Percentiles rank a stretch among this genome's conserved stretches.
These are phyloP conservation scores for Camelina hispida DNA, from an alignment of 345 rosid genomes.

Conservation along the genomic window DNA sequence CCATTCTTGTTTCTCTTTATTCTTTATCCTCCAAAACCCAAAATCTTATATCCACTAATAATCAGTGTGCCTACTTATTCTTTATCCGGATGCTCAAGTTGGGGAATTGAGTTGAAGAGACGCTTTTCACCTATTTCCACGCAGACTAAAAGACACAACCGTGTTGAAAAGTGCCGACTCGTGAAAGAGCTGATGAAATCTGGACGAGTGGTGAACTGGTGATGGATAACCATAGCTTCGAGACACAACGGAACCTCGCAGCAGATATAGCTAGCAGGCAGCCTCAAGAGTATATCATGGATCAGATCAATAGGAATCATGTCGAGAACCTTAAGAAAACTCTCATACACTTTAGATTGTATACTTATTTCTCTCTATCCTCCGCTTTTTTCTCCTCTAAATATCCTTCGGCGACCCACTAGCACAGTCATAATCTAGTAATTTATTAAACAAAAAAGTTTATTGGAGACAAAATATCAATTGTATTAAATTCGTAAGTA, in stretches of 20 bases:
- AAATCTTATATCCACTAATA: no score
- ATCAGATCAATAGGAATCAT: neutral
- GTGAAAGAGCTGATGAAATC: neutral
- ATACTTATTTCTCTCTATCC: no score
- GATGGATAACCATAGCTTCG: neutral
- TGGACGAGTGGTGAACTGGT: neutral
- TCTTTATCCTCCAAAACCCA: slow-evolving; percentile 23
- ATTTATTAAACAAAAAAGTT: no score
- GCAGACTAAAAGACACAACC: neutral
- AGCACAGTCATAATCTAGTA: no score
- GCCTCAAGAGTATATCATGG: neutral
- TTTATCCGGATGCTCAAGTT: neutral
- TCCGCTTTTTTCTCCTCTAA: no score
- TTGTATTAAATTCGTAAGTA: no score
- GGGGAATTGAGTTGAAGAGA: neutral
- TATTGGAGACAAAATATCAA: no score
- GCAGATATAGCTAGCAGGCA: neutral
- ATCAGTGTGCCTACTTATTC: no score
- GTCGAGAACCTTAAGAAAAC: no score
- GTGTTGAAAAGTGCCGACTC: neutral
- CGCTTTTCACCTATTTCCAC: neutral
- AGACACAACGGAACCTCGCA: neutral
- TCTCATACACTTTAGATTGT: no score
- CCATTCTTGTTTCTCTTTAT: slow-evolving; percentile 31
- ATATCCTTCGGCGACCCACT: no score